phyloP scores from a whole-genome alignment of 164 flowering plant species.

The Chimonanthus salicifolius region DNA sequence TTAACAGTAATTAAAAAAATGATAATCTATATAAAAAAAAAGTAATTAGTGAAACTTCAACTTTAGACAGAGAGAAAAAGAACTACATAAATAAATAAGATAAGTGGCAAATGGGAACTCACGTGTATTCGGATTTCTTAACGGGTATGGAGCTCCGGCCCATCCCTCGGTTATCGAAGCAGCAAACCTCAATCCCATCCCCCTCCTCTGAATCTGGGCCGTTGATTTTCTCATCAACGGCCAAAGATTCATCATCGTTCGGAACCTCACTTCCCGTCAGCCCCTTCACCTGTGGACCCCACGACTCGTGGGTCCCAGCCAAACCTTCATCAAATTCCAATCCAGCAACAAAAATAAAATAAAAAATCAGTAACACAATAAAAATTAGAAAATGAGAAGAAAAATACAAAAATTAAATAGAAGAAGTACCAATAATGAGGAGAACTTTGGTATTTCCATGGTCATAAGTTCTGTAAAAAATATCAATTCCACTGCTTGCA shows the following conservation, averaged over 20 bases:
- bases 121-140: constrained; percentile 72
- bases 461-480: constrained; percentile 81
- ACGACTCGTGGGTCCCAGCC: constrained; percentile 85
- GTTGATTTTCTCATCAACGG: constrained; percentile 14
- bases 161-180: constrained; percentile 94
- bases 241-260: constrained; percentile 37
- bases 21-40: too few species aligned
- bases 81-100: not conserved
- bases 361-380: not conserved
- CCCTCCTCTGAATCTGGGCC: constrained; percentile 17
- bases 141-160: constrained; percentile 81
- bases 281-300: constrained; percentile 83
- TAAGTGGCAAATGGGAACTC: constrained; percentile 20
- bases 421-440: constrained; percentile 60
- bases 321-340: constrained; percentile 46
- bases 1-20: not conserved
- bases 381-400: constrained; percentile 2
- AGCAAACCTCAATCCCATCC: constrained; percentile 57
- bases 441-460: constrained; percentile 76
- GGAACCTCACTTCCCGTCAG: constrained; percentile 54
- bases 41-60: too few species aligned
- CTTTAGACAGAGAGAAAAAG: not conserved
- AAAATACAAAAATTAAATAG: not conserved
- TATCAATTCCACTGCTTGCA: constrained; percentile 31
- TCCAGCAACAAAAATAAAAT: not conserved